Conservation (phyloP, 2,329 filamentous ascomycete genomes). For the Malbranchea cinnamomea region DNA sequence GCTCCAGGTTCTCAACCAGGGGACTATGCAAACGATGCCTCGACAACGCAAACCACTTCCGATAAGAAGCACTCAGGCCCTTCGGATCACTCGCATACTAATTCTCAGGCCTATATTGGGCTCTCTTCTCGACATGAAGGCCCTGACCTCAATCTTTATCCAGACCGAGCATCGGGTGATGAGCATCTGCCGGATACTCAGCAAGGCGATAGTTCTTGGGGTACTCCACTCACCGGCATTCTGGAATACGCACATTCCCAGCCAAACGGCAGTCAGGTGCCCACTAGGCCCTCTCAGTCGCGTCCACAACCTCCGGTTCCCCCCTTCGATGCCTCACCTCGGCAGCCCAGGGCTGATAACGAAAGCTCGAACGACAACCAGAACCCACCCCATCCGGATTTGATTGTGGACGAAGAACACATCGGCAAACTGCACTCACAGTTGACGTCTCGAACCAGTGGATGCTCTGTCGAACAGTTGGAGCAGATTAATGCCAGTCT, state of each 20-base stretch:
- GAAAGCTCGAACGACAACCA: slow-evolving; percentile 1
- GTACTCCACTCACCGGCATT: slow-evolving; percentile 16
- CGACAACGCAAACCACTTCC: slow-evolving; percentile 69
- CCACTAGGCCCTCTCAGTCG: slow-evolving; percentile 18
- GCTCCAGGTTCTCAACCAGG: slow-evolving; percentile 41
- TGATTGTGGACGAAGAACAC: slow-evolving; percentile 32
- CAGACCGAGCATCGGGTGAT: slow-evolving; percentile 37
- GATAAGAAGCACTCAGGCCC: slow-evolving; percentile 68
- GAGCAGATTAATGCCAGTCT: slow-evolving; percentile 83
- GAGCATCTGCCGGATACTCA: slow-evolving; percentile 52
- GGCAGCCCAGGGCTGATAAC: not conserved
- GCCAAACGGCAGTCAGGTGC: slow-evolving; percentile 23
- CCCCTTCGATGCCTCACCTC: slow-evolving; percentile 23
- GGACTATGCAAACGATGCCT: slow-evolving; percentile 70
- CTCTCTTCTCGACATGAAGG: slow-evolving; percentile 29
- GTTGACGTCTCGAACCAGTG: slow-evolving; percentile 53
- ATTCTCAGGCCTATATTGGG: slow-evolving; percentile 44
- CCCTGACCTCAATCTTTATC: slow-evolving; percentile 38
- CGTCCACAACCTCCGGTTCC: slow-evolving; percentile 24
- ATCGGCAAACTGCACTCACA: slow-evolving; percentile 45
- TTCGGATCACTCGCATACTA: slow-evolving; percentile 51
- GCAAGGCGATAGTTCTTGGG: slow-evolving; percentile 28
- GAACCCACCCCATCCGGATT: slow-evolving; percentile 6
- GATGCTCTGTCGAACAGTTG: slow-evolving; percentile 79
- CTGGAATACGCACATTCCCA: slow-evolving; percentile 18